Base-by-base conservation (phyloP, 1,284 basidiomycete genomes). In the Trichosporon sp. region DNA sequence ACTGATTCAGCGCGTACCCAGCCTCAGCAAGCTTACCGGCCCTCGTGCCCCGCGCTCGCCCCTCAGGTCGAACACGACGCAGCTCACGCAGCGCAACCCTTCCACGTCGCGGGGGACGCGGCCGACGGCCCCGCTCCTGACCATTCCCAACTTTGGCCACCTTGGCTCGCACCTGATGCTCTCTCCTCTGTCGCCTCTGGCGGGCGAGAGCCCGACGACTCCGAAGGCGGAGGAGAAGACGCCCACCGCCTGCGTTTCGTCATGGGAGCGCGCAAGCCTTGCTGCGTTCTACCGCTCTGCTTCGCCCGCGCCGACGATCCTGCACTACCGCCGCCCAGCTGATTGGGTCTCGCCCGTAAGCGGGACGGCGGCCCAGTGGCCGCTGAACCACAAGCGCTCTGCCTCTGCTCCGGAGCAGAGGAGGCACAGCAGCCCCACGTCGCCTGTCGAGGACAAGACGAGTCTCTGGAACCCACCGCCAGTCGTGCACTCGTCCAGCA, bases 341-440 rank as follows among this genome's bases (percentile, higher is more conserved):
- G 54, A 26, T 19, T 14, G 26, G 54, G 54, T 32, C 26, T 26
- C 54, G 4, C 54, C 54, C 26, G 10, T 59, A 7, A 31, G 7
- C 26, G 21, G 26, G 8, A 19, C 43, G 16, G 16, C 43, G 26
- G 26, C 8, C 31, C 54, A 14, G 54, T 31, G 54, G 54, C 54
- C 21, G 26, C 26, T 12, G 43, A 46, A 46, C 43, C 59, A 63
- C 59, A 63, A 63, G 59, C 59, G 59, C 31, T 63, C 59, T 5
- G 32, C 21, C 31, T 63, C 59, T 14, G 21, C 19, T 32, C 32
- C 59, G 16, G 59, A 63, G 32, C 59, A n/a, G 21, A 6, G 54
- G 11, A 7, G 54, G 11, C 26, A 59, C 5, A 4, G 26, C 26
- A 4, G 11, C 3, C 54, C 26, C 26, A 31, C 26, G 10, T 32